Evolutionary conservation across 495 filamentous ascomycete genomes (phyloP).

Genomic region (Cercophora samala): DNA sequence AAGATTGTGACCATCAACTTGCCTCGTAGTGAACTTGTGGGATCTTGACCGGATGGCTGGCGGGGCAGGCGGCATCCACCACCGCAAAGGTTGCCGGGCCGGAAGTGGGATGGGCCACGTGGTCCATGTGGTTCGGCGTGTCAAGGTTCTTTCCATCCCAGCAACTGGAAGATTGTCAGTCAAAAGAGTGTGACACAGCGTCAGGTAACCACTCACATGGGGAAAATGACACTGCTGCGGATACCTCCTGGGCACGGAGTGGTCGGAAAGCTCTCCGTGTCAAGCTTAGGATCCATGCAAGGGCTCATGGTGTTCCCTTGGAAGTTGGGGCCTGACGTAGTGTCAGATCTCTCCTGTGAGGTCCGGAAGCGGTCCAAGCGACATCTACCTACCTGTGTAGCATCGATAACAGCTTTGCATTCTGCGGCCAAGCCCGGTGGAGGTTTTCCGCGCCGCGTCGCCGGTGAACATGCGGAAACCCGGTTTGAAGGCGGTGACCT

Average conservation of each 20-base stretch:
- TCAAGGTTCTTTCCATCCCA: conserved; percentile 55
- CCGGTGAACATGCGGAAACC: conserved; percentile 53
- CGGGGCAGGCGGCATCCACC: conserved; percentile 43
- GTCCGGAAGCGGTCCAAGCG: too few species aligned
- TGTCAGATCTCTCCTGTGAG: too few species aligned
- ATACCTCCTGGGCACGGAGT: conserved; percentile 44
- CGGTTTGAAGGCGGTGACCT: conserved; percentile 51
- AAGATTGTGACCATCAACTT: not conserved
- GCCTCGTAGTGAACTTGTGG: conserved; percentile 52
- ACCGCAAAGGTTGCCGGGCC: conserved; percentile 48
- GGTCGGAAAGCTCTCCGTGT: conserved; percentile 40
- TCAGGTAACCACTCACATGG: conserved; percentile 34
- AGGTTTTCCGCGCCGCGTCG: conserved; percentile 37
- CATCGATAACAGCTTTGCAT: conserved; percentile 46
- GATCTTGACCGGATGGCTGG: conserved; percentile 47
- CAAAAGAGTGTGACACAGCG: not conserved
- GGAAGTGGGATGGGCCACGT: conserved; percentile 43
- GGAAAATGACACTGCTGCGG: conserved; percentile 51
- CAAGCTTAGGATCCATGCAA: conserved; percentile 38
- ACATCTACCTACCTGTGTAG: conserved; percentile 28
- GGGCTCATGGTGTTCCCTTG: conserved; percentile 40
- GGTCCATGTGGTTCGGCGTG: conserved; percentile 47
- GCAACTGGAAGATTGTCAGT: conserved; percentile 33
- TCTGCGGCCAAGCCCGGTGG: conserved; percentile 31
- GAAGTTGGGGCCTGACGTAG: conserved; percentile 46